A percentile compares a stretch with the other conserved stretches of the same genome.
Conservation (phyloP, 805 yeast genomes). For the Pichia gijzeniarum region DNA sequence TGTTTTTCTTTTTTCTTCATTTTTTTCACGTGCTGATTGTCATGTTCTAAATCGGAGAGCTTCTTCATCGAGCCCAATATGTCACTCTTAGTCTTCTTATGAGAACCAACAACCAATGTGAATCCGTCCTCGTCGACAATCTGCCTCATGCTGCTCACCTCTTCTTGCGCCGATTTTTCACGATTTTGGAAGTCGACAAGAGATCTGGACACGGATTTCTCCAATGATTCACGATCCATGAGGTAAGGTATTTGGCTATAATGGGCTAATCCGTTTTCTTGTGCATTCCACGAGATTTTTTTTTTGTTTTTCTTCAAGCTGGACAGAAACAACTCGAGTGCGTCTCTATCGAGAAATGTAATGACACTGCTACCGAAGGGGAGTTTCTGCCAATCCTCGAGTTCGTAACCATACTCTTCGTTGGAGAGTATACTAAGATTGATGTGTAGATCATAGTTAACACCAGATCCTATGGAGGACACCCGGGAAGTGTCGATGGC, state of each 20-base stretch:
- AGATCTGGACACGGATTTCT: constrained; percentile 50
- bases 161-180: constrained; percentile 57
- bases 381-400: constrained; percentile 35
- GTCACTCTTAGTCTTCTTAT: constrained; percentile 73
- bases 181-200: constrained; percentile 62
- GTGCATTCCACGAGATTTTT: constrained; percentile 34
- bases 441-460: constrained; percentile 37
- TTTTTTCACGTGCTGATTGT: constrained; percentile 39
- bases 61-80: constrained; percentile 46
- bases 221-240: constrained; percentile 46
- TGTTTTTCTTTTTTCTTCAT: constrained; percentile 69
- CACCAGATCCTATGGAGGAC: constrained; percentile 8
- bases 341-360: constrained; percentile 65
- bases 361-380: constrained; percentile 73
- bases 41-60: constrained; percentile 24
- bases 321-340: constrained; percentile 56
- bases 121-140: constrained; percentile 91
- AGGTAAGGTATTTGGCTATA: constrained; percentile 38
- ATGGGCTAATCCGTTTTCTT: constrained; percentile 32
- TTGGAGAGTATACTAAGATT: constrained; percentile 56
- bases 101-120: constrained; percentile 82
- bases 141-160: constrained; percentile 47
- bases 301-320: constrained; percentile 48
- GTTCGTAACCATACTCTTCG: constrained; percentile 34
- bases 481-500: constrained; percentile 25